phyloP scores from a whole-genome alignment of 768 basidiomycete genomes.

The Mycena amicta region DNA sequence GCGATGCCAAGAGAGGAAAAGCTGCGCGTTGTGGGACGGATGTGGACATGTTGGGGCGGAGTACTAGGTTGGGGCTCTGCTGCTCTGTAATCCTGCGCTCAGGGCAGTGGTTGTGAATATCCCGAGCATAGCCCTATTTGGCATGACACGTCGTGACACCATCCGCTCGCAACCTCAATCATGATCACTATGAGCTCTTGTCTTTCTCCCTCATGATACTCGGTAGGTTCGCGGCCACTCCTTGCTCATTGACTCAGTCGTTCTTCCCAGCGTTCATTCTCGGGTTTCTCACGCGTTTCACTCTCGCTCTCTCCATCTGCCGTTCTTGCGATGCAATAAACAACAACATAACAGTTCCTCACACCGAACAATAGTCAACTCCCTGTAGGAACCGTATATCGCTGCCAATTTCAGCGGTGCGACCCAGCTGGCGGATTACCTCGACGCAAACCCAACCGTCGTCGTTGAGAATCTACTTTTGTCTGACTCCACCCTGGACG shows the following conservation, averaged over 20 bases:
- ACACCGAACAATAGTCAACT: slow-evolving; percentile 6
- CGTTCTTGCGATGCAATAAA: not conserved
- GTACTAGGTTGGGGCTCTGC: slow-evolving; percentile 62
- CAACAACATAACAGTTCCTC: slow-evolving; percentile 5
- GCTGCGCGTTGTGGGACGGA: slow-evolving; percentile 74
- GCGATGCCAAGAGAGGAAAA: slow-evolving; percentile 70
- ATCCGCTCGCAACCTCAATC: no score
- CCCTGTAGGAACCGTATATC: slow-evolving; percentile 15
- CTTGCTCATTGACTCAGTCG: no score
- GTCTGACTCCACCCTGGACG: slow-evolving; percentile 13
- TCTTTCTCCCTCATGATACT: not conserved
- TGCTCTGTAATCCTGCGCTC: no score
- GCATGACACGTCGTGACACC: no score
- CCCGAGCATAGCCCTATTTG: no score
- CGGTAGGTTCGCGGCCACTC: not conserved
- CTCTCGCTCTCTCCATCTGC: not conserved
- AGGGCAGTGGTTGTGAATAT: no score
- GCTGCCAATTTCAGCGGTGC: slow-evolving; percentile 3
- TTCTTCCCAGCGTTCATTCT: not conserved
- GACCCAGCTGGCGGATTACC: slow-evolving; percentile 8
- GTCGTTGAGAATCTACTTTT: slow-evolving; percentile 10
- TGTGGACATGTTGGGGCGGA: slow-evolving; percentile 87
- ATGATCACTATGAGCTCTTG: no score
- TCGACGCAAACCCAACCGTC: slow-evolving; percentile 10
- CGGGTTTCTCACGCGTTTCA: not conserved